Evolutionary conservation across 805 yeast genomes (phyloP).

Genomic region (Candida golubevii): DNA sequence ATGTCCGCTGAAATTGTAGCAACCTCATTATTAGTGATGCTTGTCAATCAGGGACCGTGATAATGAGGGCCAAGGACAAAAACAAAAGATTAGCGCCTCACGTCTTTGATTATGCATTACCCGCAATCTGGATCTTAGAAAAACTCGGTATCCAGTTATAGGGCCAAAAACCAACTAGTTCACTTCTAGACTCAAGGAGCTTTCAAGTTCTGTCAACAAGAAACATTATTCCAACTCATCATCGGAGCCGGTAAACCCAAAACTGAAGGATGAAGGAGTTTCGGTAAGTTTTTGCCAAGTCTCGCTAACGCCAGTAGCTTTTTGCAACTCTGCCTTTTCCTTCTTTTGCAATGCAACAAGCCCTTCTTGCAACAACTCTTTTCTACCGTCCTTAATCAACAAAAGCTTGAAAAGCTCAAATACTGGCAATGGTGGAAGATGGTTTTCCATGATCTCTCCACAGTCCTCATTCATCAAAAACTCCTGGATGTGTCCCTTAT

Average conservation of each 20-base stretch:
- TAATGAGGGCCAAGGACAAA: no score
- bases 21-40: no score
- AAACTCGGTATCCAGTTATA: no score
- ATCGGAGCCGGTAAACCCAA: conserved; percentile 25
- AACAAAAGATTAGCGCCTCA: no score
- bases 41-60: no score
- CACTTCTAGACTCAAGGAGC: no score
- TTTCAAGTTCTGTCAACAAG: neutral
- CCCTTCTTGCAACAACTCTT: conserved; percentile 29
- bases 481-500: conserved; percentile 17
- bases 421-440: conserved; percentile 49
- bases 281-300: conserved; percentile 49
- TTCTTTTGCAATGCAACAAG: conserved; percentile 28
- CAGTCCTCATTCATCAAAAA: conserved; percentile 53
- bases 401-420: conserved; percentile 57
- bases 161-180: no score
- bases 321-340: conserved; percentile 28
- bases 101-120: no score
- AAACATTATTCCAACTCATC: conserved; percentile 3
- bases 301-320: conserved; percentile 39
- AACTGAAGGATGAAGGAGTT: conserved; percentile 21
- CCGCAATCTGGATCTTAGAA: no score
- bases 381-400: conserved; percentile 37
- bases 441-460: conserved; percentile 44
- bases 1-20: no score